Evolutionary conservation across 2,329 filamentous ascomycete genomes (phyloP), one percentile per base, ranked within the genome.

Genomic region (Cytospora schulzeri): DNA sequence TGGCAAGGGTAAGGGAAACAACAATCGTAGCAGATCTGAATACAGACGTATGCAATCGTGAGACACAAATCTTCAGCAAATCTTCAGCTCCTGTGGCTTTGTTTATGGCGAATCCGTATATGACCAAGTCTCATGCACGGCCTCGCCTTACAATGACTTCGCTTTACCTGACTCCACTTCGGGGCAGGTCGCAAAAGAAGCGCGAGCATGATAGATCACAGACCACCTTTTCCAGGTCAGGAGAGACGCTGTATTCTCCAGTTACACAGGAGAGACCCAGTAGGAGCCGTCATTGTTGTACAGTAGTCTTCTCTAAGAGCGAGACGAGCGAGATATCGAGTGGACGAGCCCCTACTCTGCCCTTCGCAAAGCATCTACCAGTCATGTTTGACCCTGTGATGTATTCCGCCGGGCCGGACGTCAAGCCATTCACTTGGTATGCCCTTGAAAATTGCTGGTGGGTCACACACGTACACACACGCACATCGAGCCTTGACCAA

Each of bases 401-500:
- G 24, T 22, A 24, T 28, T 29, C 45, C 33, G 41, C n/a, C 52
- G 52, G 52, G 51, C 22, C 51, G 38, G 52, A 4, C 33, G 15
- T 62, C 15, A 28, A 62, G 59, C 52, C 52, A 62, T 55, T 29
- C 29, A 17, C 26, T 61, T 52, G 24, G 26, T 22, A 31, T n/a
- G 2, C 29, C 6, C n/a, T 24, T 48, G 45, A n/a, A 48, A 48
- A 17, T 48, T 50, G 22, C 5, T 50, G 38, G 59, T 38, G 15
- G 48, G 38, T 48, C 38, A 33, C 28, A 48, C 28, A 61, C 22
- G 38, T 22, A 48, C 24, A 56, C 52, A 52, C 52, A 48, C 24
- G 50, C 52, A 52, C 52, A 31, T 62, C 26, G 28, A 50, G 48
- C 59, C 41, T 52, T 50, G 15, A 28, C 51, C 59, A 61, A 41